Base-by-base conservation (phyloP, 129 eudicot genomes). In the Saposhnikovia divaricata region DNA sequence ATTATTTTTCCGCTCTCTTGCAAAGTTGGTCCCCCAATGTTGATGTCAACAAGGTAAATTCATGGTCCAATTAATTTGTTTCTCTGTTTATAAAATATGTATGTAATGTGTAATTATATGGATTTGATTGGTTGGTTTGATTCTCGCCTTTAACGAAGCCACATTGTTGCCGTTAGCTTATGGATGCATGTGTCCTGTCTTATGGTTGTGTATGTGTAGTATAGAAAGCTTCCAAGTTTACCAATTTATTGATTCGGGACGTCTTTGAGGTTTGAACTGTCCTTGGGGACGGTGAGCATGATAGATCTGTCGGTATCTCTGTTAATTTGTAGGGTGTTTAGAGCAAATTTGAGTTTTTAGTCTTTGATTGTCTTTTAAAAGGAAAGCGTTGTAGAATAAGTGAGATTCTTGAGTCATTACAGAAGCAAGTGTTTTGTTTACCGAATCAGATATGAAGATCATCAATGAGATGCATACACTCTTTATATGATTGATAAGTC, bases 1-100 rank as follows among this genome's bases (percentile, higher is more conserved):
- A 94, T 87, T 94, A 91, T 86, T 94, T 91, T 47, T 88, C 23
- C 84, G 89, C 89, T 87, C 75, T 91, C 28, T 93, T 94, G 53
- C 97, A 88, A 77, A 51, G 66, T 43, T 94, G 98, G 98, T 63
- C 96, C 25, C 83, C 92, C 0, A 90, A 94, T 83, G 12, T 91
- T 65, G 83, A 85, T 84, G 72, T 90, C 76, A 94, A 94, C 39
- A 90, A 91, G 98, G 98, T 93, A 83, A 7, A 25, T 68, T 68
- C 43, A 9, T 53, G 0, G 27, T 53, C 27, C 27, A 53, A 6
- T 53, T 23, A 23, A 15, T 48, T 48, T 46, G 50, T 16, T 51
- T 51, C 6, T 51, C 23, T 23, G 66, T 59, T n/a, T 55, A 9
- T 3, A 11, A 8, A 7, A 59, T 6, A 23, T 59, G n/a, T 59